A percentile compares a stretch with the other conserved stretches of the same genome.
phyloP scores from a whole-genome alignment of 2,329 filamentous ascomycete species.

The Colletotrichum sp. region DNA sequence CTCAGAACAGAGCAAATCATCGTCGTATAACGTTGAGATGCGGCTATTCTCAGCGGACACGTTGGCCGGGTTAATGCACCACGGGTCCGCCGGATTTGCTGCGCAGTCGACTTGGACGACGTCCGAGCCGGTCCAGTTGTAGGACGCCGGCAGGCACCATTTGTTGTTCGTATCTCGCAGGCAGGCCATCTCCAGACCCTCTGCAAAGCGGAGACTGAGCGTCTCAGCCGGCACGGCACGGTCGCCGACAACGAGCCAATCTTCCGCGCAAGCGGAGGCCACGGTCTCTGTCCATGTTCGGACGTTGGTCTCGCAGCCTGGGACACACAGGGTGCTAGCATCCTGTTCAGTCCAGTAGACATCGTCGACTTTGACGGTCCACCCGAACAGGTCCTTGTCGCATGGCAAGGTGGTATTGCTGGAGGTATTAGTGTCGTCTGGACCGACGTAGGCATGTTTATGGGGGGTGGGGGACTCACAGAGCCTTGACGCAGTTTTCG shows the following conservation, averaged over 20 bases:
- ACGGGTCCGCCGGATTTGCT: conserved; percentile 13
- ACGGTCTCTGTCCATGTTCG: neutral
- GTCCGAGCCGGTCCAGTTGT: conserved; percentile 18
- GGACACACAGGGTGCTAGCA: neutral
- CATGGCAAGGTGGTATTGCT: conserved; percentile 5
- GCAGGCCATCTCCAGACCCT: neutral
- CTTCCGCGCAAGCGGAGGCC: neutral
- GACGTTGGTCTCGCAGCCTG: neutral
- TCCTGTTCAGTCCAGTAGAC: conserved; percentile 5
- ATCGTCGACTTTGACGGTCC: conserved; percentile 7
- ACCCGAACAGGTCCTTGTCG: neutral
- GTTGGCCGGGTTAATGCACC: conserved; percentile 3
- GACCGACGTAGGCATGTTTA: neutral
- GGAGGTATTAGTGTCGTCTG: neutral
- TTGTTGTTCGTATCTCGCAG: neutral
- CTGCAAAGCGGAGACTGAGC: neutral
- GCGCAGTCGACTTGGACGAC: conserved; percentile 9
- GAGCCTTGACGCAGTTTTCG: neutral
- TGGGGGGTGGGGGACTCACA: neutral
- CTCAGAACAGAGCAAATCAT: conserved; percentile 12
- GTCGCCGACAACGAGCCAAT: neutral
- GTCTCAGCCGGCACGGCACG: conserved; percentile 7
- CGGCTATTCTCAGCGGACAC: conserved; percentile 4
- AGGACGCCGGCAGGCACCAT: conserved; percentile 2
- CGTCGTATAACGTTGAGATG: conserved; percentile 9